Evolutionary conservation across 768 basidiomycete genomes (phyloP), one percentile per base, ranked within the genome.

Genomic region (Boletus patriciae): DNA sequence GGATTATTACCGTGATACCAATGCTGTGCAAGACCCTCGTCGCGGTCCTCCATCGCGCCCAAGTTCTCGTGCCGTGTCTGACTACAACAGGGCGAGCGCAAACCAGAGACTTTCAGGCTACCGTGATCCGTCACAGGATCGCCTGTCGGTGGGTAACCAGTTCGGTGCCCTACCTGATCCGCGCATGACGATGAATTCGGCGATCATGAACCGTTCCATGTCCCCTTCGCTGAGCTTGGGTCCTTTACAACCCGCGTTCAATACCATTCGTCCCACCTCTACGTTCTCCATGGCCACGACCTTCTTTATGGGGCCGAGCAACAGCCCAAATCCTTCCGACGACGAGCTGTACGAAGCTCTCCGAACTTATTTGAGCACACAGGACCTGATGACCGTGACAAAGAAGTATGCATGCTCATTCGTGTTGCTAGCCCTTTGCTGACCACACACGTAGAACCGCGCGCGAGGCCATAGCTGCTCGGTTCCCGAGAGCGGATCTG

Each of bases 331-430:
- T 45, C 86, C 87, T 13, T 77, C 72, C 0, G 83, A 88, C 62
- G 84, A 85, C 15, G 85, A 86, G 61, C 62, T 88, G 43, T 74
- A 85, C 60, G 77, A 69, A 16, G 79, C 82, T 18, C 70, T 88
- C 18, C 76, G 82, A 50, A 75, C 76, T 23, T 86, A 84, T 64
- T 64, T 89, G 54, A 81, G 84, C 50, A 81, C 82, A 23, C 84
- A 87, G 63, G 85, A 89, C 67, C 67, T 87, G 61, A 86, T 88
- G 86, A 79, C 78, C n/a, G 84, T 88, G 45, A 85, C 83, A 60
- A 85, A 85, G 76, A 85, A 83, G 81, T 86, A 61, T 65, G 83
- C 3, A 2, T 48, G 2, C 13, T 43, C 44, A 27, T 51, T 41
- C 11, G n/a, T 40, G 9, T 45, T 21, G 19, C 54, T 31, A n/a